Evolutionary conservation across 371 early-diverging fungal species (phyloP), one percentile per base, ranked within the genome.

Genomic region (Nematocida sp.): DNA sequence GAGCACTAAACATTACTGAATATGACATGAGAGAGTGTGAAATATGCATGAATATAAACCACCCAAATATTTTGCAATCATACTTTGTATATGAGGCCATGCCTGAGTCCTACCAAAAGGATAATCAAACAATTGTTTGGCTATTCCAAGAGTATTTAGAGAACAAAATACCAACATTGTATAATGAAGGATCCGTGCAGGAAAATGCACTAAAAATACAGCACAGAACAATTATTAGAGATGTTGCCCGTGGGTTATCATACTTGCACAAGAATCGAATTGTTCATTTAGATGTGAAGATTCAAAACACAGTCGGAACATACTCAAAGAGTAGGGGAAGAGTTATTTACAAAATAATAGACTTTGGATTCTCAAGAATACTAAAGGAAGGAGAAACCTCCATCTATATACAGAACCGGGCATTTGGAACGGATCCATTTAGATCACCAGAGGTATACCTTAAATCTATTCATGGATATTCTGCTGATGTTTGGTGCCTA

Each of bases 281-380:
- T 52, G 85, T 84, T 54, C 88, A 87, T 82, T 70, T 87, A 20
- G 88, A 87, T 66, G 13, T 87, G 15, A 87, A 87, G 67, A 84
- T 85, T 56, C 82, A 80, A 42, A 87, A 87, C 73, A 75, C 85
- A 4, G 85, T 86, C 84, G 86, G 85, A 39, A 33, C 25, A 6
- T 50, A 72, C 44, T 72, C 61, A 13, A 44, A 55, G 15, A 54
- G 67, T n/a, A 69, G 74, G 2, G 74, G 60, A 6, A 62, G 60
- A 25, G 67, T 84, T 4, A 42, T 83, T 23, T 87, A 85, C 66
- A 86, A 86, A 66, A 64, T 87, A 20, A 87, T 87, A 67, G 88
- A 87, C 72, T 81, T 87, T 61, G 88, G 88, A 20, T 86, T 82
- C 69, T 42, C 85, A 1, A 44, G 83, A 25, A 60, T 52, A 13